Conservation (phyloP, 2,329 filamentous ascomycete species). For the Colletotrichum eleusines region DNA sequence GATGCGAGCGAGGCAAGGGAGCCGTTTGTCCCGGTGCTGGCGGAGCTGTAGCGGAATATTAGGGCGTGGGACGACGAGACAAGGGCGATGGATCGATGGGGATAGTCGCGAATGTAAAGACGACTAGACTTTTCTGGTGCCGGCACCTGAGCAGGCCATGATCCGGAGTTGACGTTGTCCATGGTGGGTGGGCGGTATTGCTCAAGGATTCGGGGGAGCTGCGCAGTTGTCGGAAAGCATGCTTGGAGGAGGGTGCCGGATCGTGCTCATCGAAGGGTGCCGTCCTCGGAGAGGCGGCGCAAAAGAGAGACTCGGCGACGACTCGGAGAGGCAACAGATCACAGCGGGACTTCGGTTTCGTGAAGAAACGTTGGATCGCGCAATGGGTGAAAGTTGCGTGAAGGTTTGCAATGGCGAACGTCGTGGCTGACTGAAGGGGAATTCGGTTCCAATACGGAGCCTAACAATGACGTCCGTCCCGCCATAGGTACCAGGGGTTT, state of each 20-base stretch:
- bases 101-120: conserved; percentile 87
- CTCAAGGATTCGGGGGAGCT: conserved; percentile 15
- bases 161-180: conserved; percentile 59
- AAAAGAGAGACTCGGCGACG: conserved; percentile 2
- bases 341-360: neutral
- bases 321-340: conserved; percentile 5
- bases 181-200: conserved; percentile 51
- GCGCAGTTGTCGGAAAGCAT: conserved; percentile 31
- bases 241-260: conserved; percentile 20
- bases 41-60: conserved; percentile 83
- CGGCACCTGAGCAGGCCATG: conserved; percentile 61
- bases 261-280: conserved; percentile 17
- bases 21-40: conserved; percentile 72
- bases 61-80: conserved; percentile 83
- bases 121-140: conserved; percentile 75
- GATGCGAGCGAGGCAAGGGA: conserved; percentile 67
- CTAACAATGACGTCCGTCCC: conserved; percentile 38
- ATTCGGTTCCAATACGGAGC: conserved; percentile 36
- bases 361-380: conserved; percentile 1
- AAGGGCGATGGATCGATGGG: conserved; percentile 88
- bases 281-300: conserved; percentile 5
- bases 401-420: conserved; percentile 12
- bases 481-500: conserved; percentile 17
- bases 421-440: conserved; percentile 32
- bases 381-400: conserved; percentile 16